Base-by-base conservation (phyloP, 306 rosid genomes). In the Aeschynomene evenia region DNA sequence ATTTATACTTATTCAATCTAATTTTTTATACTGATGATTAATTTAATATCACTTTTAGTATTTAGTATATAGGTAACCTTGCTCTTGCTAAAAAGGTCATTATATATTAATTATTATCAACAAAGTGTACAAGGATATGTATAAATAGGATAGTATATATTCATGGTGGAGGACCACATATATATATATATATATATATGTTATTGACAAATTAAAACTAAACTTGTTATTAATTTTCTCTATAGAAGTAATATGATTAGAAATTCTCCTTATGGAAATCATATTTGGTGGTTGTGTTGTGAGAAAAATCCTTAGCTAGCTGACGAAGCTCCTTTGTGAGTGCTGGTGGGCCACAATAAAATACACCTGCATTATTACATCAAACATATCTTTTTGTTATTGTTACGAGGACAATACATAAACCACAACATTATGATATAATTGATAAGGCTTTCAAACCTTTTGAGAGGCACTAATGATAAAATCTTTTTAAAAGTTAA, bases 241-340 rank as follows among this genome's bases (percentile, higher is more conserved):
- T n/a, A n/a, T n/a, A n/a, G n/a, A n/a, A n/a, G n/a, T 69, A 26
- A 4, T 6, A 19, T 14, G 34, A 9, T 69, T 70, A 85, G 74
- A 85, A 85, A 77, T 79, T 81, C 54, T 85, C 89, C 51, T 85
- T 82, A 63, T 85, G 89, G 51, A 85, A 85, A 12, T 79, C 86
- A 63, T 71, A 85, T 73, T 77, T 85, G 43, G 86, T 85, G 64
- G 61, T 65, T 50, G 84, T 83, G 50, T 70, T 77, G 81, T 61
- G 91, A 54, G 88, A 81, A 59, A 83, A 85, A 63, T 88, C 88
- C 11, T 62, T 70, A 46, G 85, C 74, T 70, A 85, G 78, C 19
- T 77, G 79, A 23, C 78, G 65, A 51, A 88, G 90, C 53, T 79
- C 74, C 49, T 72, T 19, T 1, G 77, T 50, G 3, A 77, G 81